Percentiles rank a stretch among this genome's conserved stretches.
These are phyloP conservation scores for Dioscorea zingiberensis DNA, from an alignment of 106 monocot genomes.

Conservation along the genomic window DNA sequence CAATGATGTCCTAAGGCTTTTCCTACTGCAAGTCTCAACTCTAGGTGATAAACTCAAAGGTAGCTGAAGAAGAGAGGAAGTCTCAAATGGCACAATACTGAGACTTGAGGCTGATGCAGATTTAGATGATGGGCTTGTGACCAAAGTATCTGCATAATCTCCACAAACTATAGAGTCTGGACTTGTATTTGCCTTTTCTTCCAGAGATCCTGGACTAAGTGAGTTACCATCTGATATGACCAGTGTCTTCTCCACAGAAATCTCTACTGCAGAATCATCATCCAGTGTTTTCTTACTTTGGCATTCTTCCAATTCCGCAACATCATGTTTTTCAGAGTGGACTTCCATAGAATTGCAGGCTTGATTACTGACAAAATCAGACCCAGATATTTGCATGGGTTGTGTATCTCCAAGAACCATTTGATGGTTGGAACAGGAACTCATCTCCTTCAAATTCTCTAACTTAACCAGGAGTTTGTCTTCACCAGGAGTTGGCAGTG, in stretches of 20 bases:
- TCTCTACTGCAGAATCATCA: not conserved
- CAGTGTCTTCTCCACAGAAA: slow-evolving; percentile 1
- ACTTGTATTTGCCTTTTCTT: slow-evolving; percentile 4
- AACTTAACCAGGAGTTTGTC: slow-evolving; percentile 4
- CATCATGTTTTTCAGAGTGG: not conserved
- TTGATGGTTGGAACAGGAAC: not conserved
- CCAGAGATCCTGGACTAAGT: not conserved
- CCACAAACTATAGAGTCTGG: not conserved
- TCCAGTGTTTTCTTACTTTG: not conserved
- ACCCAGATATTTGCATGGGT: not conserved
- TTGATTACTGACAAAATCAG: too few species aligned
- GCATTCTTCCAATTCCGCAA: not conserved
- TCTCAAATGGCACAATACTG: slow-evolving; percentile 38
- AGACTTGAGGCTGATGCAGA: slow-evolving; percentile 13
- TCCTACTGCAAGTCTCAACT: slow-evolving; percentile 38
- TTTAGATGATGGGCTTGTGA: slow-evolving; percentile 1
- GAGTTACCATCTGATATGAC: not conserved
- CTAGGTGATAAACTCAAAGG: slow-evolving; percentile 33
- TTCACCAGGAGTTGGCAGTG: slow-evolving; percentile 10
- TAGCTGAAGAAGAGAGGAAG: slow-evolving; percentile 14
- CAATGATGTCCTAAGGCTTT: slow-evolving; percentile 49
- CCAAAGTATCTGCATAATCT: not conserved
- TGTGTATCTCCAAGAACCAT: slow-evolving; percentile 1
- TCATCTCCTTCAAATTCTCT: slow-evolving; percentile 3
- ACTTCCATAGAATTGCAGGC: too few species aligned